These are phyloP conservation scores for Thielaviopsis populi DNA, from an alignment of 2,329 filamentous ascomycete species.

Conservation along the genomic window DNA sequence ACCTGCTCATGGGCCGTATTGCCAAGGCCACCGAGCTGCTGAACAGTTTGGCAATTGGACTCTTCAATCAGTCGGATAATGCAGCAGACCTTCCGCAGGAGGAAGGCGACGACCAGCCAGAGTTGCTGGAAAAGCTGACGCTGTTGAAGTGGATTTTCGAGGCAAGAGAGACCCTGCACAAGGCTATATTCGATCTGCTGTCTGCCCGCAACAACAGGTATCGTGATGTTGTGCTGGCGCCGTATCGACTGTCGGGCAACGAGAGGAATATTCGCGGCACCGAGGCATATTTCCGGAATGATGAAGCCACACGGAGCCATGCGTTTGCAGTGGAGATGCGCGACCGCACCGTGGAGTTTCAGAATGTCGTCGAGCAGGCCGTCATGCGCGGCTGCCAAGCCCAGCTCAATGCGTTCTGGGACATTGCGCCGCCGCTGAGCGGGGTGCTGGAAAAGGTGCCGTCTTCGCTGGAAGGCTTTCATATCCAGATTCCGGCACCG, in stretches of 20 bases:
- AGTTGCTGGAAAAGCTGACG: conserved; percentile 85
- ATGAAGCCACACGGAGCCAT: conserved; percentile 56
- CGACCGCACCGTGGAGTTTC: conserved; percentile 59
- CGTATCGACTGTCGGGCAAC: conserved; percentile 62
- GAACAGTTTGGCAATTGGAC: conserved; percentile 10
- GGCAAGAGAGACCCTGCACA: conserved; percentile 72
- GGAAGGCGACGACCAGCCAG: conserved; percentile 87
- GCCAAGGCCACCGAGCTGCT: conserved; percentile 56
- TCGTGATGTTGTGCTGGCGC: conserved; percentile 64
- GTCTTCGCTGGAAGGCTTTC: conserved; percentile 40
- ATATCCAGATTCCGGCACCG: conserved; percentile 58
- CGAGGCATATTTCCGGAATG: conserved; percentile 66
- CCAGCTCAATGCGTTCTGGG: conserved; percentile 92
- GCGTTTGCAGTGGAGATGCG: conserved; percentile 58
- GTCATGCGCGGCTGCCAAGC: conserved; percentile 78
- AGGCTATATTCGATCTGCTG: conserved; percentile 71
- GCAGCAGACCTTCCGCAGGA: conserved; percentile 74
- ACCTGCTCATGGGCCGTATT: conserved; percentile 62
- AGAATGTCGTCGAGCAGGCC: conserved; percentile 65
- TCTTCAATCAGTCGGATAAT: conserved; percentile 33
- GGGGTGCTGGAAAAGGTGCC: conserved; percentile 71
- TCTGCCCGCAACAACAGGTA: conserved; percentile 78
- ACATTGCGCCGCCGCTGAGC: conserved; percentile 75
- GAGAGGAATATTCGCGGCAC: conserved; percentile 67
- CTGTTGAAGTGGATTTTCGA: conserved; percentile 96